Evolutionary conservation across 140 eudicot genomes (phyloP), one percentile per base, ranked within the genome.

Genomic region (Bidens hawaiensis): DNA sequence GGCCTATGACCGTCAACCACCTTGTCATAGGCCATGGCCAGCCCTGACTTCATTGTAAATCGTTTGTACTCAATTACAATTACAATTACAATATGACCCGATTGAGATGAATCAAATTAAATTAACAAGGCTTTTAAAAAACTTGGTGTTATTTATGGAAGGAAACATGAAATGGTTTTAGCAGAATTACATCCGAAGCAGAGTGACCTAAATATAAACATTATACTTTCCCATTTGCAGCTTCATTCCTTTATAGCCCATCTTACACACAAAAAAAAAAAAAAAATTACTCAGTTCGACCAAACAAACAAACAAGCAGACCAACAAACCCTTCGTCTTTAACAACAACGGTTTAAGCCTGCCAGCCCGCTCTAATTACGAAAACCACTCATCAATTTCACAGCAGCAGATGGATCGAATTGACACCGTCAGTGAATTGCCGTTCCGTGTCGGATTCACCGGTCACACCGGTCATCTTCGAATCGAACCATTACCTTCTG

Each of bases 391-490:
- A 10, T 5, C 8, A 5, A 10, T 31, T 31, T 5, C 6, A 30
- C 6, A 2, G 34, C 34, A 30, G 34, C 3, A 30, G 34, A 93
- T 94, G 99, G 87, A 94, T 72, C 94, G 89, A 50, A 59, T 94
- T 49, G 69, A 71, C 5, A 83, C 81, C 0, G 80, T 75, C 21
- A 79, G 68, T 61, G 97, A 76, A 60, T 74, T 94, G 13, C 69
- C 95, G 8, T 94, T 94, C 73, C 88, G 97, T 71, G 86, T 94
- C 53, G 87, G 94, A 46, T 82, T 94, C 81, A 76, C 95, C 47
- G 99, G 99, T 15, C 90, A 94, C 75, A 76, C 85, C 60, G 99
- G 97, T 36, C 99, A 94, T 69, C 83, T 94, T 70, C 73, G 80
- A 19, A 65, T 94, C 69, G 91, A 94, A 62, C 97, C 97, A 25